Percentiles rank a stretch among this genome's conserved stretches.
phyloP scores from a whole-genome alignment of 441 rosid genomes.

The Adansonia madagascariensis region DNA sequence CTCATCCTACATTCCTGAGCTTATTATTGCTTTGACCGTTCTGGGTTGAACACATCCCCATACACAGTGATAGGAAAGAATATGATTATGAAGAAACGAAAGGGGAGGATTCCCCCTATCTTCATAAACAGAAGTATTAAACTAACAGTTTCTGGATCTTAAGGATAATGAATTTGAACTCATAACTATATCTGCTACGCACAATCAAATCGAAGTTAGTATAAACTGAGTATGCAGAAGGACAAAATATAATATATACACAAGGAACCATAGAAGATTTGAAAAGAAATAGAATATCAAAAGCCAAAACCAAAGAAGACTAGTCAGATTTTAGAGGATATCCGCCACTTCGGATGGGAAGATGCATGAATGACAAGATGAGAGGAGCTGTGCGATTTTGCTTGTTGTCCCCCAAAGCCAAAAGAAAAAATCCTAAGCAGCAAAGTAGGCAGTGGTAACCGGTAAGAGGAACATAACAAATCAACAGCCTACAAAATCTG shows the following conservation, averaged over 20 bases:
- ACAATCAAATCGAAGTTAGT: neutral
- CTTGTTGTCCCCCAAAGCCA: neutral
- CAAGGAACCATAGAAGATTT: neutral
- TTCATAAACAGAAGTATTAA: neutral
- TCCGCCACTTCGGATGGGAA: constrained; percentile 2
- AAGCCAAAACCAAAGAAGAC: constrained; percentile 6
- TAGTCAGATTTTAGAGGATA: constrained; percentile 7
- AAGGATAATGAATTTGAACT: neutral
- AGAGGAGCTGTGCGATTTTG: neutral
- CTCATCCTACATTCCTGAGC: neutral
- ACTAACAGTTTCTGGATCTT: constrained; percentile 8
- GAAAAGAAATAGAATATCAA: neutral
- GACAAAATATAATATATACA: neutral
- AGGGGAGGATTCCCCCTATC: neutral
- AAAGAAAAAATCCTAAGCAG: neutral
- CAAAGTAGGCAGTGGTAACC: neutral
- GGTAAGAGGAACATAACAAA: constrained; percentile 22
- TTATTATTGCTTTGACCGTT: neutral
- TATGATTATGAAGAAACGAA: neutral
- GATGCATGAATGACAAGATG: neutral
- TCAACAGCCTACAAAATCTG: neutral
- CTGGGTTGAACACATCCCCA: neutral
- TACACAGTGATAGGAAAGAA: neutral
- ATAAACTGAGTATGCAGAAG: neutral
- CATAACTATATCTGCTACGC: neutral